Percentiles rank a stretch among this genome's conserved stretches.
phyloP scores from a whole-genome alignment of 2,329 filamentous ascomycete genomes.

The Penicillium crustosum region DNA sequence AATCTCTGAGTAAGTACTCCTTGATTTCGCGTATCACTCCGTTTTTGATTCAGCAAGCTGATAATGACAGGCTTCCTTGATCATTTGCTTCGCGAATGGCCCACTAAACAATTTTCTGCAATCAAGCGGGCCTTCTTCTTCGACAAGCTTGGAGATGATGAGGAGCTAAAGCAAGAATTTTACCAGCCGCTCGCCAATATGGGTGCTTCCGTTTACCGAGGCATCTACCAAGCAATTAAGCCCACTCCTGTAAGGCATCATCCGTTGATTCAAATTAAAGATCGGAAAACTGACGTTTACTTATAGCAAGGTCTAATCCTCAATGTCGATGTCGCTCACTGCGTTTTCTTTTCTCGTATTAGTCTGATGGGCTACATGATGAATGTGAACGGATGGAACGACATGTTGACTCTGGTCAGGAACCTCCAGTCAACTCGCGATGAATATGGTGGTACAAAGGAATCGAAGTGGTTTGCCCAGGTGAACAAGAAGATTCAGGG shows the following conservation, averaged over 20 bases:
- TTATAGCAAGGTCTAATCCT: constrained; percentile 66
- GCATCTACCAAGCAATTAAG: constrained; percentile 82
- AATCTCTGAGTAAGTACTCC: constrained; percentile 66
- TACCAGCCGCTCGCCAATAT: constrained; percentile 28
- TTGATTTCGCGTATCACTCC: background rate
- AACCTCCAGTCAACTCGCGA: constrained; percentile 26
- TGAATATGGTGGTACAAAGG: constrained; percentile 25
- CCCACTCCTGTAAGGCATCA: constrained; percentile 59
- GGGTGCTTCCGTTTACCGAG: constrained; percentile 77
- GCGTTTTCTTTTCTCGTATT: constrained; percentile 73
- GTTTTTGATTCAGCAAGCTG: constrained; percentile 2
- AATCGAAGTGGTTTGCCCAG: constrained; percentile 13
- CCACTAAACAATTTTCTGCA: constrained; percentile 63
- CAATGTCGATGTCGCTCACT: constrained; percentile 90
- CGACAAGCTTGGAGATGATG: constrained; percentile 50
- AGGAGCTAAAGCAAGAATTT: constrained; percentile 52
- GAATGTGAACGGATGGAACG: constrained; percentile 32
- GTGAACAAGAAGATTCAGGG: constrained; percentile 32
- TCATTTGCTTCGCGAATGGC: constrained; percentile 79
- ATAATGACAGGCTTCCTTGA: constrained; percentile 69
- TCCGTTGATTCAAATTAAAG: background rate
- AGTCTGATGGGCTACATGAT: constrained; percentile 38
- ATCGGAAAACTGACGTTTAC: background rate
- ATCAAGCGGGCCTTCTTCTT: constrained; percentile 83
- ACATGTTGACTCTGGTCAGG: constrained; percentile 33